Percentiles rank a stretch among this genome's conserved stretches.
Evolutionary conservation across 306 rosid genomes (phyloP).

Genomic region (Dalbergia cochinchinensis): DNA sequence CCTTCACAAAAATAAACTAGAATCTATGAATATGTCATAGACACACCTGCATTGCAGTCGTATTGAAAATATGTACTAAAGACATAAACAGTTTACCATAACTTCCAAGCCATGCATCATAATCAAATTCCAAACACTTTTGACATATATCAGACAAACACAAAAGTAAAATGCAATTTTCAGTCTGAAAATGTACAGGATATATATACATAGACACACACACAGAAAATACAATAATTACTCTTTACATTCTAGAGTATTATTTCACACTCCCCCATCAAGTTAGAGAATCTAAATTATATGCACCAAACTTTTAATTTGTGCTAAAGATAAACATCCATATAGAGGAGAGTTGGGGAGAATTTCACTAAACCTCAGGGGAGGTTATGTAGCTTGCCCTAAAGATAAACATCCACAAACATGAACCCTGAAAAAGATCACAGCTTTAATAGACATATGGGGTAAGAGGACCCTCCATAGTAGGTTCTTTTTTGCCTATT

Average conservation of each 20-base stretch:
- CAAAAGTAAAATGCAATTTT: constrained; percentile 28
- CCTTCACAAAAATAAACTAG: constrained; percentile 54
- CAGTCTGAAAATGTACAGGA: constrained; percentile 24
- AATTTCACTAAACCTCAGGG: too few relatives aligned
- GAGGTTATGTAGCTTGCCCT: too few relatives aligned
- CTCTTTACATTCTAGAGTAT: constrained; percentile 26
- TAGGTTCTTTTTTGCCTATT: not conserved
- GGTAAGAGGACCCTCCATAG: not conserved
- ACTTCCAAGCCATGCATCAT: constrained; percentile 32
- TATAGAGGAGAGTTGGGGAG: too few relatives aligned
- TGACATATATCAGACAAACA: constrained; percentile 32
- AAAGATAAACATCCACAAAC: not conserved
- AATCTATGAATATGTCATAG: constrained; percentile 37
- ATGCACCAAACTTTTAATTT: constrained; percentile 5
- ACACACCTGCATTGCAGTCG: not conserved
- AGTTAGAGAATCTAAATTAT: constrained; percentile 1
- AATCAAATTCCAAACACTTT: constrained; percentile 12
- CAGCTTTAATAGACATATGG: not conserved
- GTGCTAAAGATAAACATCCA: not conserved
- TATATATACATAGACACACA: not conserved
- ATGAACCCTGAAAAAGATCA: constrained; percentile 18
- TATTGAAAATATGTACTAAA: constrained; percentile 6
- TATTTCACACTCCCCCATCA: not conserved
- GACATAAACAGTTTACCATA: not conserved
- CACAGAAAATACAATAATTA: not conserved